These are phyloP conservation scores for Suillus variegatus DNA, from an alignment of 768 basidiomycete genomes.

Conservation along the genomic window DNA sequence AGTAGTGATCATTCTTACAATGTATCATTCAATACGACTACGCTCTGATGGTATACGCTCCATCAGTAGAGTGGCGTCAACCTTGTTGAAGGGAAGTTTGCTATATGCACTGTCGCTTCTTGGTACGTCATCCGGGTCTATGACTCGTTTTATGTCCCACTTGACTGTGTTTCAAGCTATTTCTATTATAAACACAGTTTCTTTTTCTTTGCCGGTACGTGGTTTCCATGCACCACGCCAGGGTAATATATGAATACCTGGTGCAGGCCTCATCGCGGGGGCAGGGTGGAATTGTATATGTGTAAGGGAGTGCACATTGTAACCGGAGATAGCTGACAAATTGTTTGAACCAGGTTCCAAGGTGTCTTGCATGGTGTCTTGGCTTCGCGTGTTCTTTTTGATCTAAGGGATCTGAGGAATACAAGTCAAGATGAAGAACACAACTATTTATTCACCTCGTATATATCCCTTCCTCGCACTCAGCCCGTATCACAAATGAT, in stretches of 20 bases:
- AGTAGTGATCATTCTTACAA: slow-evolving; percentile 6
- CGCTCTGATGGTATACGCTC: background rate
- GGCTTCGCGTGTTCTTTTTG: slow-evolving; percentile 15
- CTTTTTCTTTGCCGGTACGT: slow-evolving; percentile 12
- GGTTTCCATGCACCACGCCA: background rate
- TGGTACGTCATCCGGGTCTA: slow-evolving; percentile 3
- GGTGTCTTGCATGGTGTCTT: slow-evolving; percentile 14
- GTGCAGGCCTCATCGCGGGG: slow-evolving; percentile 6
- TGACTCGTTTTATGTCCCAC: no score
- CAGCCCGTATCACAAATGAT: background rate
- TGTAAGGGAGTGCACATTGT: slow-evolving; percentile 8
- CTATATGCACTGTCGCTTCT: slow-evolving; percentile 12
- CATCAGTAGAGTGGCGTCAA: background rate
- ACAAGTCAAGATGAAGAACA: background rate
- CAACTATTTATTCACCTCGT: background rate
- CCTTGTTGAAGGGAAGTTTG: slow-evolving; percentile 14
- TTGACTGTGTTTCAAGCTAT: slow-evolving; percentile 5
- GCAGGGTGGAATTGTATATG: slow-evolving; percentile 9
- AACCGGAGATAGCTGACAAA: background rate
- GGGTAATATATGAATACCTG: background rate
- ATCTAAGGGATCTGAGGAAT: background rate
- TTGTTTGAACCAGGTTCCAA: slow-evolving; percentile 8
- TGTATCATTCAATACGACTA: slow-evolving; percentile 1
- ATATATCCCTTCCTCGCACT: background rate
- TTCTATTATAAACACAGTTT: slow-evolving; percentile 10